A percentile compares a stretch with the other conserved stretches of the same genome.
Evolutionary conservation across 225 moss, liverwort and hornwort species (phyloP).

Genomic region (Climacium dendroides): DNA sequence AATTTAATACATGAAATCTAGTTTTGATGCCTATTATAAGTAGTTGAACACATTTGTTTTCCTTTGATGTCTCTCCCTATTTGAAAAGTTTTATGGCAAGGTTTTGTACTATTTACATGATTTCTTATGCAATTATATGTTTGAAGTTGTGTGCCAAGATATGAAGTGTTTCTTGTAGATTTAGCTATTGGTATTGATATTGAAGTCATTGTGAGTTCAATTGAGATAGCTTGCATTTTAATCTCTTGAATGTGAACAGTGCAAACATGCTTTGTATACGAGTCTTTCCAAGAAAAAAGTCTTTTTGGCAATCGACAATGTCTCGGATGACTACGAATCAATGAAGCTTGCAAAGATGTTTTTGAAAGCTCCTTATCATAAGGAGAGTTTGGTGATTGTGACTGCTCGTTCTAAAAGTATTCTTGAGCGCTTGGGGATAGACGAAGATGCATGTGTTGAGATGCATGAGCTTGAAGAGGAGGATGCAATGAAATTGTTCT

Average conservation of each 20-base stretch:
- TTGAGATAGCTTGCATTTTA: neutral
- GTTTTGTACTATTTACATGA: neutral
- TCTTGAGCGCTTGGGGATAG: neutral
- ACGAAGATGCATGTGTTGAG: neutral
- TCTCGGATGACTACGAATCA: neutral
- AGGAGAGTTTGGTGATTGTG: neutral
- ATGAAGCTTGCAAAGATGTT: neutral
- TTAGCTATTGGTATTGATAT: neutral
- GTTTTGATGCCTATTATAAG: neutral
- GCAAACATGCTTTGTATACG: neutral
- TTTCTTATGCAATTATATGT: neutral
- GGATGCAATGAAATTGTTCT: neutral
- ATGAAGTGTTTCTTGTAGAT: neutral
- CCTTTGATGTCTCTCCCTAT: neutral
- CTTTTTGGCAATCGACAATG: neutral
- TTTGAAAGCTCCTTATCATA: neutral
- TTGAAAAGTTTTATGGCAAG: neutral
- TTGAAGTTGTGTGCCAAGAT: neutral
- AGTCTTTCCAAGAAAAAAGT: neutral
- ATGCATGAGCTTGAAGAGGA: neutral
- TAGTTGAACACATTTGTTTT: neutral
- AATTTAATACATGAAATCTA: neutral
- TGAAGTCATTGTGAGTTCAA: neutral
- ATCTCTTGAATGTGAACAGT: neutral
- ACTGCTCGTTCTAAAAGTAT: neutral